A percentile compares a stretch with the other conserved stretches of the same genome.
Evolutionary conservation across 2,329 filamentous ascomycete species (phyloP).

Genomic region (Penicillium sp.): DNA sequence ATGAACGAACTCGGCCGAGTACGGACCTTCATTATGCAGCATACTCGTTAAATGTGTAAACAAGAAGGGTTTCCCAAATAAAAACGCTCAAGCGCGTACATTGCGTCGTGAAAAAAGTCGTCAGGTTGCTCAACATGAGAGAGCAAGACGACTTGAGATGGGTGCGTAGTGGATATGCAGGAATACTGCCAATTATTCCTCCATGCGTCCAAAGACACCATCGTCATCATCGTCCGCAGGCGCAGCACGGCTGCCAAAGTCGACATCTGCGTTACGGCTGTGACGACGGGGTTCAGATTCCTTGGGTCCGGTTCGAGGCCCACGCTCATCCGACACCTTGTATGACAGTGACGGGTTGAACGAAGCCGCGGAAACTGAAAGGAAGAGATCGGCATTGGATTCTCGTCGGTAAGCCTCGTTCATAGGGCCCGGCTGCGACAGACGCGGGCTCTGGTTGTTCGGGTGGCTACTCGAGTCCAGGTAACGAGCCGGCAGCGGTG

Average conservation of each 20-base stretch:
- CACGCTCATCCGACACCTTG: conserved; percentile 54
- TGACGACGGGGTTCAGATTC: conserved; percentile 36
- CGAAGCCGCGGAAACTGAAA: conserved; percentile 40
- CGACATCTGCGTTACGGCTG: conserved; percentile 36
- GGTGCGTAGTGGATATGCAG: neutral
- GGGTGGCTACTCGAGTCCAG: conserved; percentile 61
- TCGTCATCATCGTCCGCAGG: conserved; percentile 89
- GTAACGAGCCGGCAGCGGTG: conserved; percentile 79
- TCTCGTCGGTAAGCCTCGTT: conserved; percentile 34
- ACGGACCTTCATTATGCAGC: conserved; percentile 17
- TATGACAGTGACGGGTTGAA: conserved; percentile 49
- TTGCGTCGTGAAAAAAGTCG: conserved; percentile 32
- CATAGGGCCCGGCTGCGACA: conserved; percentile 48
- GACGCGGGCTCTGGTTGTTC: conserved; percentile 60
- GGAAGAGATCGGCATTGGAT: conserved; percentile 41
- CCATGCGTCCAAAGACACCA: conserved; percentile 94
- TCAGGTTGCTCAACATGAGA: conserved; percentile 1
- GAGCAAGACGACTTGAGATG: conserved; percentile 1
- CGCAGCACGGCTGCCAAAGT: conserved; percentile 42
- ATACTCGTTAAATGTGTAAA: conserved; percentile 22
- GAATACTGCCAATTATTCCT: conserved; percentile 60
- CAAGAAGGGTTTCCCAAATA: conserved; percentile 25
- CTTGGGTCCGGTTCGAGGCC: conserved; percentile 66
- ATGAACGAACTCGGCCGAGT: conserved; percentile 1
- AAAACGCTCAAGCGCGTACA: conserved; percentile 42